phyloP scores from a whole-genome alignment of 805 yeast species.

The Zygosaccharomyces siamensis region DNA sequence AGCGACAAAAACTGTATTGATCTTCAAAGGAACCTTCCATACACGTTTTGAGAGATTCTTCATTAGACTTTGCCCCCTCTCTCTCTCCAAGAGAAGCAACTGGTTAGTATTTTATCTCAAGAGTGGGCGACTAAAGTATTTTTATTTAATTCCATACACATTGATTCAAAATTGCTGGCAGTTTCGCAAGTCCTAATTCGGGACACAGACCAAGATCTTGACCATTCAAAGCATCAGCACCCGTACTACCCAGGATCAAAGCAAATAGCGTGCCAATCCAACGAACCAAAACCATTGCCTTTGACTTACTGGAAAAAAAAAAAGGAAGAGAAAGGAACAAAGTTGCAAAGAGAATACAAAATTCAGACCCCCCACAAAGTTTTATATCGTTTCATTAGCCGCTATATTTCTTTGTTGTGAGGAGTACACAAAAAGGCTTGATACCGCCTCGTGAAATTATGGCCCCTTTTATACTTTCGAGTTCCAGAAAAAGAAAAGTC shows the following conservation, averaged over 20 bases:
- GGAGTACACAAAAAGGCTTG: not conserved
- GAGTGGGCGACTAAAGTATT: not conserved
- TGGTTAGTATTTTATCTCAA: not conserved
- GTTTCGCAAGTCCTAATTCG: not conserved
- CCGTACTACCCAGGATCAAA: not conserved
- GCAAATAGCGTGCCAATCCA: not conserved
- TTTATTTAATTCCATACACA: conserved; percentile 4
- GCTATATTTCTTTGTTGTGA: not conserved
- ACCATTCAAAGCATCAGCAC: not conserved
- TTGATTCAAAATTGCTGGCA: conserved; percentile 3
- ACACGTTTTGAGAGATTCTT: conserved; percentile 10
- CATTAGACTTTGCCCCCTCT: not conserved
- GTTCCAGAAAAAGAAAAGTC: not conserved
- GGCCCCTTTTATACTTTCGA: not conserved
- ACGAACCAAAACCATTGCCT: conserved; percentile 1
- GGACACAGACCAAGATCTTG: conserved; percentile 4
- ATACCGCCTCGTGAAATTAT: not conserved
- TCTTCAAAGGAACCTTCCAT: conserved; percentile 9
- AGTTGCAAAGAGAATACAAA: not conserved
- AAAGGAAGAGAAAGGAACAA: not conserved
- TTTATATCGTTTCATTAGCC: not conserved
- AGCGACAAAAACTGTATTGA: conserved; percentile 14
- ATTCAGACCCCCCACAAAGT: not conserved
- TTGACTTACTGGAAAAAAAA: not conserved
- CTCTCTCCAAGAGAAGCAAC: no score